phyloP scores from a whole-genome alignment of 2,329 filamentous ascomycete species.

The Neopestalotiopsis clavispora region DNA sequence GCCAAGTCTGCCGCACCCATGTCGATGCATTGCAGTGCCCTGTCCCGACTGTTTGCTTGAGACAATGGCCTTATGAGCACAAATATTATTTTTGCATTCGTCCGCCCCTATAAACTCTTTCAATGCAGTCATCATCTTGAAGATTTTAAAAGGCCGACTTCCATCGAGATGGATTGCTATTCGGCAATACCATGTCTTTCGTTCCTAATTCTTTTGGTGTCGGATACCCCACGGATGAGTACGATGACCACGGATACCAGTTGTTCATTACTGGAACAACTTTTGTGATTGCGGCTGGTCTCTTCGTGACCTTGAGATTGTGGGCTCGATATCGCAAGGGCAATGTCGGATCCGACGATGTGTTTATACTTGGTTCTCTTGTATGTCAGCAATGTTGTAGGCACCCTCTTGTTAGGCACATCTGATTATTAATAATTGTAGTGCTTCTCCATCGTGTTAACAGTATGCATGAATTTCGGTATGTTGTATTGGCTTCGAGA shows the following conservation, averaged over 20 bases:
- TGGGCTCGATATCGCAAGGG: background rate
- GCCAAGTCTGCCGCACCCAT: background rate
- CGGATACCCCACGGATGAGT: background rate
- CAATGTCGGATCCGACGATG: slow-evolving; percentile 1
- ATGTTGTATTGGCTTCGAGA: background rate
- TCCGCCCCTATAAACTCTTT: background rate
- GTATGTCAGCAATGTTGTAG: background rate
- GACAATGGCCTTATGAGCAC: background rate
- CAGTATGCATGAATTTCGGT: background rate
- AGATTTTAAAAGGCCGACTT: background rate
- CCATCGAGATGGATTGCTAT: background rate
- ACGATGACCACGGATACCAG: background rate
- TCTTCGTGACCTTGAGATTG: background rate
- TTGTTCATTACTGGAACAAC: background rate
- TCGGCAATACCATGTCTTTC: background rate
- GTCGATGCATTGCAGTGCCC: background rate
- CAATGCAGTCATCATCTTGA: background rate
- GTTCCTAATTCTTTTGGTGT: slow-evolving; percentile 6
- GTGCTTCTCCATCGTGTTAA: background rate
- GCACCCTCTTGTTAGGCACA: background rate
- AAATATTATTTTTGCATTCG: background rate
- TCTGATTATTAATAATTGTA: background rate
- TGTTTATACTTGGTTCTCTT: background rate
- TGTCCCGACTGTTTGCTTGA: background rate
- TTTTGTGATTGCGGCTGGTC: background rate